Evolutionary conservation across 768 basidiomycete genomes (phyloP), one percentile per base, ranked within the genome.

Genomic region (Chalciporus pseudorubinellus): DNA sequence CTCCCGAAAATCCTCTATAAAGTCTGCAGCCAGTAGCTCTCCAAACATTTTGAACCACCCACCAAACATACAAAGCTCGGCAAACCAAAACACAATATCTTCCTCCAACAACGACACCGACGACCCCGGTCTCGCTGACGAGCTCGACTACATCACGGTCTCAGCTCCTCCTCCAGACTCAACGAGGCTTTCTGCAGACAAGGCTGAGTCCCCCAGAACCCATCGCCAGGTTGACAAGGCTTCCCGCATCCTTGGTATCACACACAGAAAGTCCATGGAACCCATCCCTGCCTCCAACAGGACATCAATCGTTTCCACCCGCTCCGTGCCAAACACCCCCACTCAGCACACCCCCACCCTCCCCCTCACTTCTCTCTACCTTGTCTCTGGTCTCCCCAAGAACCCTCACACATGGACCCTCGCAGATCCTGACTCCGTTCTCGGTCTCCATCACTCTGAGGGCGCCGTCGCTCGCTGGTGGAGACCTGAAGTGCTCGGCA

Each of bases 381-480:
- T 92, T 59, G 89, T 92, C 26, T 90, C 89, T 1, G 92, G 93
- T 11, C 79, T 95, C 26, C 89, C 91, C 16, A 94, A 94, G 69
- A 86, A 86, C 26, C 90, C 92, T 1, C 83, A 90, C 66, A 92
- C 88, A 11, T 95, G 93, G 92, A 89, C 89, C 16, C 80, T 92
- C 39, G 85, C 89, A 0, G 92, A 94, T 67, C 84, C 85, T 0
- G 89, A 92, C 66, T 80, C 89, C 1, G 85, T 91, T 46, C 71
- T 87, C 44, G 90, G 89, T 43, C 77, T 93, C 45, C 83, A 89
- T 60, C 92, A 95, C 62, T 77, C 80, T 38, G 89, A 92, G 40
- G 87, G 89, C 51, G 92, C 91, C 45, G 92, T 94, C 50, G 84
- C 79, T 57, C 80, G 91, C 42, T 94, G 89, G 85, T 95, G 91